These are phyloP conservation scores for Colletotrichum liriopes DNA, from an alignment of 2,329 filamentous ascomycete genomes.

Conservation along the genomic window DNA sequence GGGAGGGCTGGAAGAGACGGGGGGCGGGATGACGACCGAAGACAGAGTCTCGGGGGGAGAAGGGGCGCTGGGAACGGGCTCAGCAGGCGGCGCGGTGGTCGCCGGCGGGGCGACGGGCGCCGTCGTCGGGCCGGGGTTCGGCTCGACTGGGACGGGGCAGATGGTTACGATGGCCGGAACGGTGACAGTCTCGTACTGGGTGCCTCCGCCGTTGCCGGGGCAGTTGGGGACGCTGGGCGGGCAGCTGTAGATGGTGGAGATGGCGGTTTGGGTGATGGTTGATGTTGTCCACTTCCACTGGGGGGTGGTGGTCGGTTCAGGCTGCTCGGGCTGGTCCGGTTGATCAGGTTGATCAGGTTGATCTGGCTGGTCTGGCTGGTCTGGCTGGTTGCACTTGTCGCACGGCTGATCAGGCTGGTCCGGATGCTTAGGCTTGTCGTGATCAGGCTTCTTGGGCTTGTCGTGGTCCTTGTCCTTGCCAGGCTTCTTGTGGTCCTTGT, in stretches of 20 bases:
- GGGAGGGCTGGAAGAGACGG: constrained; percentile 37
- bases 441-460: constrained; percentile 12
- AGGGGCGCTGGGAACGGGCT: constrained; percentile 23
- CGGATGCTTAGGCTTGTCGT: constrained; percentile 9
- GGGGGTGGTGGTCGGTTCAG: constrained; percentile 45
- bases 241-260: constrained; percentile 59
- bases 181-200: constrained; percentile 54
- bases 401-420: constrained; percentile 22
- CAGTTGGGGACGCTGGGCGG: constrained; percentile 53
- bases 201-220: constrained; percentile 53
- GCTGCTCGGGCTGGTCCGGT: constrained; percentile 37
- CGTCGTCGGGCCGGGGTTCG: constrained; percentile 38
- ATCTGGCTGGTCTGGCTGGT: background rate
- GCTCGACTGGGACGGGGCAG: constrained; percentile 58
- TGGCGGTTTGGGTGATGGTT: constrained; percentile 58
- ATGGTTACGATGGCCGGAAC: constrained; percentile 60
- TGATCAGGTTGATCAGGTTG: constrained; percentile 24
- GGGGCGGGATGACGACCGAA: constrained; percentile 25
- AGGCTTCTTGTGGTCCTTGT: constrained; percentile 31
- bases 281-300: constrained; percentile 58
- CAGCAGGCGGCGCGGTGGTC: constrained; percentile 18
- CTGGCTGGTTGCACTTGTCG: constrained; percentile 6
- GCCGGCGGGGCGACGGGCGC: constrained; percentile 7
- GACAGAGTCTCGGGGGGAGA: constrained; percentile 30
- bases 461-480: constrained; percentile 31